A percentile compares a stretch with the other conserved stretches of the same genome.
These are phyloP conservation scores for Cyclostephanos invisitatus DNA, from an alignment of 108 stramenopile genomes.

Conservation along the genomic window DNA sequence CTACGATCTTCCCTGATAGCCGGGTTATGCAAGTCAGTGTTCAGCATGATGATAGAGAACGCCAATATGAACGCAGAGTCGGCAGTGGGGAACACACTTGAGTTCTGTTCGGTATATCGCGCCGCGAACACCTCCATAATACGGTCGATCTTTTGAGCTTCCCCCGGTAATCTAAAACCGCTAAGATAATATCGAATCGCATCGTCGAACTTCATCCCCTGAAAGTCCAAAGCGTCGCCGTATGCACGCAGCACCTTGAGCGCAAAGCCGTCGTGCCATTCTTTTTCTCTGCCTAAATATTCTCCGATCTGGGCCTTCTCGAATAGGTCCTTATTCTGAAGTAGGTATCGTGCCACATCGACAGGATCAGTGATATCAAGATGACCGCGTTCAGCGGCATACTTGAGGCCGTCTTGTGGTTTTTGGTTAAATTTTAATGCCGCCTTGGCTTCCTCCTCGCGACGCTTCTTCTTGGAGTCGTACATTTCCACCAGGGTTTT, in stretches of 20 bases:
- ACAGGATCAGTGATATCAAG: conserved; percentile 75
- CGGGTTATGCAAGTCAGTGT: conserved; percentile 98
- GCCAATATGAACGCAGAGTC: conserved; percentile 97
- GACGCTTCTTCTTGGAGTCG: conserved; percentile 90
- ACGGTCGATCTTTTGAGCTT: conserved; percentile 99
- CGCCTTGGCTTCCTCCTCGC: conserved; percentile 87
- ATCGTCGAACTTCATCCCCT: conserved; percentile 88
- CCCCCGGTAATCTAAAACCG: conserved; percentile 97
- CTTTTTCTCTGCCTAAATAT: conserved; percentile 92
- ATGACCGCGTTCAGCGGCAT: conserved; percentile 84
- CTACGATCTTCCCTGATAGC: conserved; percentile 90
- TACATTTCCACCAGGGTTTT: conserved; percentile 85
- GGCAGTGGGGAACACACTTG: conserved; percentile 86
- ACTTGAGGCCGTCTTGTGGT: conserved; percentile 89
- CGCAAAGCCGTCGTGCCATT: conserved; percentile 90
- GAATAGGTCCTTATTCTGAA: conserved; percentile 85
- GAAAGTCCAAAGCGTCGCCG: conserved; percentile 90
- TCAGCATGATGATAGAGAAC: conserved; percentile 99
- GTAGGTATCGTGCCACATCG: conserved; percentile 87
- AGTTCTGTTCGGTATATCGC: conserved; percentile 88
- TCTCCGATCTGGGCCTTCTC: conserved; percentile 98
- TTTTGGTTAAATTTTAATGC: conserved; percentile 96
- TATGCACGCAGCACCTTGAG: conserved; percentile 91
- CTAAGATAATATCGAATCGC: conserved; percentile 95
- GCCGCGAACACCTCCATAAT: conserved; percentile 99